phyloP scores from a whole-genome alignment of 768 basidiomycete genomes.

The Artomyces pyxidatus region DNA sequence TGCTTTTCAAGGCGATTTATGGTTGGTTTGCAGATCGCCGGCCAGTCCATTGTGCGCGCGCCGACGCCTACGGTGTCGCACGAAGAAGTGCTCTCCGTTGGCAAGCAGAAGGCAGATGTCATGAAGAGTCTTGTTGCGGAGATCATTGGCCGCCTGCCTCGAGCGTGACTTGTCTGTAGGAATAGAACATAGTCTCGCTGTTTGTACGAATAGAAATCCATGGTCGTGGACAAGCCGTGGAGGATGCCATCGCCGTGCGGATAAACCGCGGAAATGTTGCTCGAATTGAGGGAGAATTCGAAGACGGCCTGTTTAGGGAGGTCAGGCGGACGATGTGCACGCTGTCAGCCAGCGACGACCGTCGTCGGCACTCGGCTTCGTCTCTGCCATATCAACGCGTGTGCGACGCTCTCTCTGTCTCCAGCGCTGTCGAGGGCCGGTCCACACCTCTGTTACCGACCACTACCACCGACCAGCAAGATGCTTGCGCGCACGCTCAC shows the following conservation, averaged over 20 bases:
- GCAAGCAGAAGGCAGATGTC: slow-evolving; percentile 59
- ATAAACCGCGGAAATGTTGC: neutral
- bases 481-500: neutral
- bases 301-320: neutral
- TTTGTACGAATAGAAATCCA: neutral
- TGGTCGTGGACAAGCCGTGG: neutral
- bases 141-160: slow-evolving; percentile 32
- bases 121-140: slow-evolving; percentile 64
- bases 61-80: slow-evolving; percentile 54
- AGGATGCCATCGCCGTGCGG: neutral
- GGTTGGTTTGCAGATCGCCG: slow-evolving; percentile 44
- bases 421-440: too few species aligned
- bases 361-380: neutral
- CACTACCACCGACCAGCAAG: too few species aligned
- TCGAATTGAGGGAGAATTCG: too few species aligned
- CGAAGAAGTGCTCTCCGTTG: slow-evolving; percentile 65
- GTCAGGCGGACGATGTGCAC: neutral
- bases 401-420: too few species aligned
- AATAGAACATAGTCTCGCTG: neutral
- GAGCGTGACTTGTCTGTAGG: neutral
- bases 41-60: slow-evolving; percentile 37
- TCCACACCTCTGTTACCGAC: too few species aligned
- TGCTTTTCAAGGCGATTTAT: too few species aligned
- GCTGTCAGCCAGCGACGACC: neutral
- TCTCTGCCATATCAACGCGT: too few species aligned